Evolutionary conservation across 805 yeast genomes (phyloP).

Genomic region (Candida hungchunana): DNA sequence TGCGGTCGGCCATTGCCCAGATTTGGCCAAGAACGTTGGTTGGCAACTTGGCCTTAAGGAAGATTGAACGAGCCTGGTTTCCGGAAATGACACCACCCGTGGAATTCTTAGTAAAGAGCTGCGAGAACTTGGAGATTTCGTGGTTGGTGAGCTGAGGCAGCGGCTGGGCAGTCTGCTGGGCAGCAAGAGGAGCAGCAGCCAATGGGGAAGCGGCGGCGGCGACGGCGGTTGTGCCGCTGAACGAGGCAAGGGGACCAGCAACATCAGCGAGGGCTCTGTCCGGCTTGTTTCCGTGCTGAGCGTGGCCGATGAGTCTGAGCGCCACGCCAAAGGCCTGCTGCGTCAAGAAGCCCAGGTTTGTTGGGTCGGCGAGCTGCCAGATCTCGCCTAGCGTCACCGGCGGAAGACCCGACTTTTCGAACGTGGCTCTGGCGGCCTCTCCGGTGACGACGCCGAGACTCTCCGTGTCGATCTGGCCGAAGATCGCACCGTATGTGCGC

Average conservation of each 20-base stretch:
- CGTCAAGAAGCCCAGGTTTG: conserved; percentile 78
- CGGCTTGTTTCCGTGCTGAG: conserved; percentile 66
- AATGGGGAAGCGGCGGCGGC: conserved; percentile 9
- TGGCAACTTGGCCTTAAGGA: conserved; percentile 84
- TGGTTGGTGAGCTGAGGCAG: conserved; percentile 51
- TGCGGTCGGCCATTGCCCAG: conserved; percentile 84
- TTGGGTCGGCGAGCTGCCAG: conserved; percentile 93
- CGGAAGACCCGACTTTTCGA: conserved; percentile 82
- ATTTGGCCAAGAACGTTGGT: conserved; percentile 74
- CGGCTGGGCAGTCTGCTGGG: conserved; percentile 22
- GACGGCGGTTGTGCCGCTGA: conserved; percentile 29
- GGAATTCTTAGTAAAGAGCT: conserved; percentile 68
- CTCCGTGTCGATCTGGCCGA: conserved; percentile 76
- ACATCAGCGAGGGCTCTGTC: conserved; percentile 49
- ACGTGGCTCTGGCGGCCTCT: conserved; percentile 72
- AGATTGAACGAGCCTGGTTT: conserved; percentile 76
- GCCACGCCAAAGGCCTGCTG: conserved; percentile 81
- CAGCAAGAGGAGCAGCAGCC: conserved; percentile 24
- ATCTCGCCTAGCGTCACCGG: conserved; percentile 78
- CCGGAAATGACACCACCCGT: conserved; percentile 61
- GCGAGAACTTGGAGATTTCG: conserved; percentile 63
- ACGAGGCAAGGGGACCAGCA: conserved; percentile 64
- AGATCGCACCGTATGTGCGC: conserved; percentile 65
- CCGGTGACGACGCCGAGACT: conserved; percentile 83
- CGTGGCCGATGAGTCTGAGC: conserved; percentile 83